These are phyloP conservation scores for Arthrobotrys entomopaga DNA, from an alignment of 2,329 filamentous ascomycete genomes.

Conservation along the genomic window DNA sequence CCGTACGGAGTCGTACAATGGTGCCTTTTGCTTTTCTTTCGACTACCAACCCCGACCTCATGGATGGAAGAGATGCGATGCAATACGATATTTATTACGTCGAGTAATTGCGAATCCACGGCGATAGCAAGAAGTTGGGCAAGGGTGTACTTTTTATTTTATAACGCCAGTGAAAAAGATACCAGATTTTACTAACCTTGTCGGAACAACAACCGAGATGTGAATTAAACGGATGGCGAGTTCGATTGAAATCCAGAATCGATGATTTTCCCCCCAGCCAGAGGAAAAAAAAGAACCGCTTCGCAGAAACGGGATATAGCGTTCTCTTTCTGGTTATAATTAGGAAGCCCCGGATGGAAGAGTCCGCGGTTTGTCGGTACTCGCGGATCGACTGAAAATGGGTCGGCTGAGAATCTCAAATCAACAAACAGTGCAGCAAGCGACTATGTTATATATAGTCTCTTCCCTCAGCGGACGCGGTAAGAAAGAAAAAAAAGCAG, in stretches of 20 bases:
- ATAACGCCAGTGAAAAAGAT: neutral
- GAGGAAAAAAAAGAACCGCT: slow-evolving; percentile 38
- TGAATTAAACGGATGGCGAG: slow-evolving; percentile 28
- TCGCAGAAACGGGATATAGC: slow-evolving; percentile 52
- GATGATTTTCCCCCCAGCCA: slow-evolving; percentile 33
- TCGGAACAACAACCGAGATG: slow-evolving; percentile 48
- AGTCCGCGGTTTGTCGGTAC: slow-evolving; percentile 51
- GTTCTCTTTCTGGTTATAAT: slow-evolving; percentile 43
- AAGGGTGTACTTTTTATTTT: slow-evolving; percentile 1
- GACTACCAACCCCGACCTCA: slow-evolving; percentile 24
- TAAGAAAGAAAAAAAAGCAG: slow-evolving; percentile 18
- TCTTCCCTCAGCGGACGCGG: slow-evolving; percentile 10
- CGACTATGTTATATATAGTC: slow-evolving; percentile 41
- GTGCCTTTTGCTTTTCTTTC: slow-evolving; percentile 23
- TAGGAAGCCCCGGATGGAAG: slow-evolving; percentile 31
- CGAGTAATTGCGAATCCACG: too few species aligned
- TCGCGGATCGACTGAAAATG: slow-evolving; percentile 45
- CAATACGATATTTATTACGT: neutral
- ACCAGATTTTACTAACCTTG: slow-evolving; percentile 40
- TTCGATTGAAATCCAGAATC: slow-evolving; percentile 28
- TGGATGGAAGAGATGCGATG: slow-evolving; percentile 12
- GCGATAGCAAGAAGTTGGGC: slow-evolving; percentile 12
- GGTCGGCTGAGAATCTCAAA: slow-evolving; percentile 44
- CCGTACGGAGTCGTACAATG: slow-evolving; percentile 35
- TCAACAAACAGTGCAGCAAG: slow-evolving; percentile 42